Evolutionary conservation across 768 basidiomycete genomes (phyloP).

Genomic region (Collybiopsis confluens): DNA sequence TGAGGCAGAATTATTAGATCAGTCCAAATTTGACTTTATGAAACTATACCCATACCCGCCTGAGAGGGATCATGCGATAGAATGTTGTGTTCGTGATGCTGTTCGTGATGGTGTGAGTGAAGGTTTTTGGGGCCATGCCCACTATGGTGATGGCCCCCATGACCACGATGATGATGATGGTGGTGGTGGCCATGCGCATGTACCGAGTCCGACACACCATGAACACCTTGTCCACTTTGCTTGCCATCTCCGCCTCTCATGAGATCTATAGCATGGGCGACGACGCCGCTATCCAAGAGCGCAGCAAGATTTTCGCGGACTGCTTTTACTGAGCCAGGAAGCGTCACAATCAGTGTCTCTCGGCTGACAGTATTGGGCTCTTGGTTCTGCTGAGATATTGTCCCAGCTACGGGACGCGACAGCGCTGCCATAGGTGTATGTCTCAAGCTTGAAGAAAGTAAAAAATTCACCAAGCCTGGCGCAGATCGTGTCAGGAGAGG

Average conservation of each 20-base stretch:
- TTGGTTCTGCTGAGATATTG: conserved; percentile 23
- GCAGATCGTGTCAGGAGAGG: conserved; percentile 64
- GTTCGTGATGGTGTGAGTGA: conserved; percentile 34
- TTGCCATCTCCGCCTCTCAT: conserved; percentile 65
- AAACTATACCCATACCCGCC: conserved; percentile 43
- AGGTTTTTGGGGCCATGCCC: conserved; percentile 21
- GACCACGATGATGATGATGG: conserved; percentile 25
- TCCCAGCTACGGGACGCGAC: conserved; percentile 80
- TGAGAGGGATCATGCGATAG: conserved; percentile 69
- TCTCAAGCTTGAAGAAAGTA: conserved; percentile 63
- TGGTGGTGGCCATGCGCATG: conserved; percentile 24
- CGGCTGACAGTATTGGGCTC: conserved; percentile 19
- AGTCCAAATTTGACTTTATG: not conserved
- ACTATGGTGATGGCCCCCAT: no score
- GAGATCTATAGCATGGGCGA: conserved; percentile 70
- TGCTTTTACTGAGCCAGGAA: conserved; percentile 84
- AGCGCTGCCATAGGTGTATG: conserved; percentile 80
- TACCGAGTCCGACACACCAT: conserved; percentile 31
- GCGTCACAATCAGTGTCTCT: conserved; percentile 67
- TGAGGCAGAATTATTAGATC: conserved; percentile 22
- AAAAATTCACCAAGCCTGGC: conserved; percentile 70
- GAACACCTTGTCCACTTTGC: conserved; percentile 43
- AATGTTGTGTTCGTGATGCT: conserved; percentile 51
- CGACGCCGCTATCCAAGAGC: conserved; percentile 52
- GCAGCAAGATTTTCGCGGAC: conserved; percentile 73